Evolutionary conservation across 148 eudicot species (phyloP), one percentile per base, ranked within the genome.

Genomic region (Cornus controversa): DNA sequence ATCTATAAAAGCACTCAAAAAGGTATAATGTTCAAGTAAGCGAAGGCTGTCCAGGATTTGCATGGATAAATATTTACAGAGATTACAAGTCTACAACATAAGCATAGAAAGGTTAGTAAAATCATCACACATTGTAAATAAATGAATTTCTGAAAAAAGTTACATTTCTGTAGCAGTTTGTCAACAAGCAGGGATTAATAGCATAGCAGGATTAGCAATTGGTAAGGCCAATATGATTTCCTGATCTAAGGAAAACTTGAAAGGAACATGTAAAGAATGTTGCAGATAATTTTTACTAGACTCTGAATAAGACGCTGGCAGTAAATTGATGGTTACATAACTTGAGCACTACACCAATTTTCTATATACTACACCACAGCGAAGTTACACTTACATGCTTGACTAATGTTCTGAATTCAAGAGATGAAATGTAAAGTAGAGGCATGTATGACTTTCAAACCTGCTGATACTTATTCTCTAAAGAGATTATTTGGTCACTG

Each of bases 391-490:
- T 11, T 18, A 23, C 13, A 53, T 47, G 26, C 57, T 18, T 54
- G 10, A 25, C 29, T 20, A 15, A 16, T 31, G 66, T 31, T 58
- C 11, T n/a, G 63, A 37, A 74, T 26, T 37, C 54, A 37, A 34
- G 77, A 74, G 25, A 22, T 4, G 64, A 25, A 25, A 28, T 36
- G 23, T 1, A 47, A 18, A 18, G 22, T n/a, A 13, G 69, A 24
- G 62, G 45, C 22, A 22, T 57, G 73, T n/a, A 34, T 31, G 25
- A 34, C 57, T 77, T 6, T 14, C 57, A 71, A 65, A 93, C 98
- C 97, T 95, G 82, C 63, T 93, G 91, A 79, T 93, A 91, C 77
- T 91, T 91, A 26, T 85, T 88, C 86, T 95, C 97, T 37, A 93
- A 82, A 24, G 85, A 77, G 40, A 86, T 80, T 66, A 95, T 91